These are phyloP conservation scores for Xanthoparmelia taractica DNA, from an alignment of 495 filamentous ascomycete species.

Conservation along the genomic window DNA sequence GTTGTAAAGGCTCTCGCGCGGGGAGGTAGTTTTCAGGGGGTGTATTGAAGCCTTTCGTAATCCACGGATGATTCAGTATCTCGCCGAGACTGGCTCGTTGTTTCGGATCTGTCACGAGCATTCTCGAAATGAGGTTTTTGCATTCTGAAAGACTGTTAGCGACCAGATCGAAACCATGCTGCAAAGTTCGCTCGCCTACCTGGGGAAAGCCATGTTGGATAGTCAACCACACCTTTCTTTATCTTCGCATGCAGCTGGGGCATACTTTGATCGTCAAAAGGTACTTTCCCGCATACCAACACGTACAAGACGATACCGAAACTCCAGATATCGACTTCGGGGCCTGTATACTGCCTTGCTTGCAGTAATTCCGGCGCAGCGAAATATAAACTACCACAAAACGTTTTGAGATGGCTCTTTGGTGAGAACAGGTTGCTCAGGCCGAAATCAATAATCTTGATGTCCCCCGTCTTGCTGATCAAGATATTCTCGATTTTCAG, in stretches of 20 bases:
- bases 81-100: constrained; percentile 80
- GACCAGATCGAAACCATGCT: background rate
- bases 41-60: constrained; percentile 81
- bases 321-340: constrained; percentile 98
- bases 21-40: constrained; percentile 89
- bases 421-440: constrained; percentile 95
- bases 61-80: constrained; percentile 96
- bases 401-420: constrained; percentile 81
- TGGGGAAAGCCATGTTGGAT: constrained; percentile 81
- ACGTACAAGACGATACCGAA: constrained; percentile 99
- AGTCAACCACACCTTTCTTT: constrained; percentile 93
- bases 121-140: constrained; percentile 83
- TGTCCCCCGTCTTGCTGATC: constrained; percentile 98
- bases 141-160: constrained; percentile 59
- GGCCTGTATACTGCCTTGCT: constrained; percentile 87
- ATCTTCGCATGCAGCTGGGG: constrained; percentile 97
- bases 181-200: constrained; percentile 48
- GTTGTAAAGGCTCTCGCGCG: constrained; percentile 68
- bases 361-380: constrained; percentile 92
- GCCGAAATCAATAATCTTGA: constrained; percentile 99
- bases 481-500: constrained; percentile 99
- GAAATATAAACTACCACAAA: constrained; percentile 97
- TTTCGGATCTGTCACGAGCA: constrained; percentile 92
- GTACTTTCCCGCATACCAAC: constrained; percentile 94
- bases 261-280: constrained; percentile 99